phyloP scores from a whole-genome alignment of 192 early-diverging fungal genomes.

The Radiomyces spectabilis region DNA sequence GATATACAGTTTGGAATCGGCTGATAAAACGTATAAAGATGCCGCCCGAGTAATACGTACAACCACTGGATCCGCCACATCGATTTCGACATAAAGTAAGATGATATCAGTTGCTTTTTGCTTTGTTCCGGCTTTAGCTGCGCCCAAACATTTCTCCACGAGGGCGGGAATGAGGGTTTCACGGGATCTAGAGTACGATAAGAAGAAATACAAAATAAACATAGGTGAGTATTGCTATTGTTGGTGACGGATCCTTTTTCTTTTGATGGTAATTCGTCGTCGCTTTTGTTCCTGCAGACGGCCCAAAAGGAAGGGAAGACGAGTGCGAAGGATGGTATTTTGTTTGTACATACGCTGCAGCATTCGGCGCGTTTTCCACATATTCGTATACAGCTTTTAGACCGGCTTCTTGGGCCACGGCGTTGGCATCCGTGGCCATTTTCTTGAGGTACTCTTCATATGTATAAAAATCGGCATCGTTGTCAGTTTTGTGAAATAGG shows the following conservation, averaged over 20 bases:
- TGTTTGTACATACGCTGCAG: slow-evolving; percentile 49
- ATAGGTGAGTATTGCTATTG: no score
- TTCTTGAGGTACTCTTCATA: slow-evolving; percentile 71
- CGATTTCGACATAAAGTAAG: slow-evolving; percentile 84
- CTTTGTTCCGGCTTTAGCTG: slow-evolving; percentile 76
- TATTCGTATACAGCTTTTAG: slow-evolving; percentile 68
- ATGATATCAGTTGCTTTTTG: slow-evolving; percentile 71
- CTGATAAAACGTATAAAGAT: not conserved
- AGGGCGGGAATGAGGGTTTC: slow-evolving; percentile 63
- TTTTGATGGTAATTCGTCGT: no score
- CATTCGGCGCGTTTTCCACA: slow-evolving; percentile 75
- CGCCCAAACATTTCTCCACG: slow-evolving; percentile 83
- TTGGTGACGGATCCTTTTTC: no score
- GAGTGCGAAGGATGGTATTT: no score
- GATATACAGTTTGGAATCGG: no score
- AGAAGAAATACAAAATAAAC: slow-evolving; percentile 3
- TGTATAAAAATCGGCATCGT: slow-evolving; percentile 64
- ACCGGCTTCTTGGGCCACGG: slow-evolving; percentile 85
- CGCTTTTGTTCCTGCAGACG: no score
- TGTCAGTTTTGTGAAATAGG: slow-evolving; percentile 48
- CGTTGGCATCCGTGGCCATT: slow-evolving; percentile 81
- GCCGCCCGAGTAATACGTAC: slow-evolving; percentile 41
- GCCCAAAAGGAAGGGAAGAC: not conserved
- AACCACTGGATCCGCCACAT: slow-evolving; percentile 76
- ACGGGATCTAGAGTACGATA: slow-evolving; percentile 31